Conservation (phyloP, 2,329 filamentous ascomycete genomes). For the Trichoderma endophyticum region DNA sequence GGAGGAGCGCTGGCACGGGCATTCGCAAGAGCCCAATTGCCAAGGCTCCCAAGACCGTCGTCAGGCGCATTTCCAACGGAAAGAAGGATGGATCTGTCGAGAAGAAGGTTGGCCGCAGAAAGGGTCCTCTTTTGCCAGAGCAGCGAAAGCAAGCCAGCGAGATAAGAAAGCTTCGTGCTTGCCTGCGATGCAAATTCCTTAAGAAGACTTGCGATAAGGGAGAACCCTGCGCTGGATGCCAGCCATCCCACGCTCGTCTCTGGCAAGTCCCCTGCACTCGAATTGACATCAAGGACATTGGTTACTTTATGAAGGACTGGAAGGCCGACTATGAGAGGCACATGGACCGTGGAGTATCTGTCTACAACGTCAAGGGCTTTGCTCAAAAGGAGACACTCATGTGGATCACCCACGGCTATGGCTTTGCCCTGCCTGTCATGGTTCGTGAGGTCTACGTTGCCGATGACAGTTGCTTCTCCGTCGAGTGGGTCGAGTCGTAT, state of each 20-base stretch:
- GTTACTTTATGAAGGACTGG: constrained; percentile 99
- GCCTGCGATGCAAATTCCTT: constrained; percentile 93
- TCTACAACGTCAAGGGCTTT: constrained; percentile 91
- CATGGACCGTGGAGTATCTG: constrained; percentile 79
- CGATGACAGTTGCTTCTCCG: constrained; percentile 86
- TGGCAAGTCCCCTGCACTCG: constrained; percentile 98
- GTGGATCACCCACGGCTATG: constrained; percentile 96
- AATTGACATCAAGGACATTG: constrained; percentile 98
- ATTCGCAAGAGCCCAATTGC: constrained; percentile 73
- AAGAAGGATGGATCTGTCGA: constrained; percentile 77
- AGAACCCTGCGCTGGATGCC: constrained; percentile 91
- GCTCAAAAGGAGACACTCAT: constrained; percentile 65
- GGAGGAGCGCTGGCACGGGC: constrained; percentile 68
- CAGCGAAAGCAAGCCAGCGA: constrained; percentile 96
- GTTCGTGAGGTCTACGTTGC: constrained; percentile 90
- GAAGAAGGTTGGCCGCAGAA: constrained; percentile 89
- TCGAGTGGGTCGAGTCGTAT: constrained; percentile 88
- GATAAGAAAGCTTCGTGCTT: constrained; percentile 91
- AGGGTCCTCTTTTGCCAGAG: constrained; percentile 85
- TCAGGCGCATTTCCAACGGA: constrained; percentile 70
- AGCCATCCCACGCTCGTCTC: constrained; percentile 89
- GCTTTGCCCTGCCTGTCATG: constrained; percentile 86
- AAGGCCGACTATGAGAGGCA: constrained; percentile 95
- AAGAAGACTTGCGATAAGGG: constrained; percentile 99
- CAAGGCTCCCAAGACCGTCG: constrained; percentile 78